phyloP scores from a whole-genome alignment of 306 rosid genomes.

The Corylus americana region DNA sequence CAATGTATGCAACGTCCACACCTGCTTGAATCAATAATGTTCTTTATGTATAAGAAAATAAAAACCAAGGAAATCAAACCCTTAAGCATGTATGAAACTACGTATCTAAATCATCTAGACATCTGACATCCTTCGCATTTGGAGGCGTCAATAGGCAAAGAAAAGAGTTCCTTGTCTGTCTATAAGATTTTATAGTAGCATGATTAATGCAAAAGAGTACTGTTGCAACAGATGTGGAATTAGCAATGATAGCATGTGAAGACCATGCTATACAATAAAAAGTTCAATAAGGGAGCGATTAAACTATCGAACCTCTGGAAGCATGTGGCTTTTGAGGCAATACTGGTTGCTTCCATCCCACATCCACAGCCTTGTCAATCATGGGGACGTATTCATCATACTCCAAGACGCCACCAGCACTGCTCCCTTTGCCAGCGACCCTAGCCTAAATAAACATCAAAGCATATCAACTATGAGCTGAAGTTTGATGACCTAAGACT shows the following conservation, averaged over 20 bases:
- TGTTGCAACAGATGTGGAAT: neutral
- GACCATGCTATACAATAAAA: neutral
- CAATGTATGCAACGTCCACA: neutral
- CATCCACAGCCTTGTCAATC: conserved; percentile 85
- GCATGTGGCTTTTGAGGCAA: conserved; percentile 33
- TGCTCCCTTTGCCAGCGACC: conserved; percentile 40
- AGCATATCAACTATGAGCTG: conserved; percentile 11
- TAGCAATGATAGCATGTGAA: conserved; percentile 21
- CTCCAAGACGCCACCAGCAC: conserved; percentile 42
- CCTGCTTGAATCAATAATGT: neutral
- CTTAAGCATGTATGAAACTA: neutral
- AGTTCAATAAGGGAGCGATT: conserved; percentile 18
- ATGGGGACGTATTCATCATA: conserved; percentile 76
- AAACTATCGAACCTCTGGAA: conserved; percentile 51
- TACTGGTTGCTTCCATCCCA: conserved; percentile 48
- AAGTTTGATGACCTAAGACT: neutral
- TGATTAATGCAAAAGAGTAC: neutral
- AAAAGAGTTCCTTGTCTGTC: neutral
- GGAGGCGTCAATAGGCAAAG: conserved; percentile 10
- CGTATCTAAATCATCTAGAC: neutral
- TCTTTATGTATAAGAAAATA: too few species aligned
- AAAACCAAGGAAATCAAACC: neutral
- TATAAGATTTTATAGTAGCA: neutral
- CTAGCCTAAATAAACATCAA: conserved; percentile 65
- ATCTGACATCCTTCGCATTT: neutral